These are phyloP conservation scores for Mentha longifolia DNA, from an alignment of 257 asterid species.

Conservation along the genomic window DNA sequence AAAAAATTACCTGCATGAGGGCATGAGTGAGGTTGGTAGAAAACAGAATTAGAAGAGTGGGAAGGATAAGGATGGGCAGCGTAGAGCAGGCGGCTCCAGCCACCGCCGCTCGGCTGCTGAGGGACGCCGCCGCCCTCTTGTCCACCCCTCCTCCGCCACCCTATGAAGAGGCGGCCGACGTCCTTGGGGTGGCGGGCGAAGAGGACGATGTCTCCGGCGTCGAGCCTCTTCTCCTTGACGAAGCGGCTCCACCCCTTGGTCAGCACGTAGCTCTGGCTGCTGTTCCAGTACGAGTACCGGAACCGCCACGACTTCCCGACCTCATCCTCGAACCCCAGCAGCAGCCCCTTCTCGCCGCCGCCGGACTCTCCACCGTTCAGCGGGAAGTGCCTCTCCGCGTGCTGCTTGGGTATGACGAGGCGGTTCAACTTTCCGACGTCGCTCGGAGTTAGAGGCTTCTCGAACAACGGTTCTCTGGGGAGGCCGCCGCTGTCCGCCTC, in stretches of 20 bases:
- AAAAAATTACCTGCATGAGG: slow-evolving; percentile 67
- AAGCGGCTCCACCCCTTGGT: slow-evolving; percentile 97
- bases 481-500: slow-evolving; percentile 8
- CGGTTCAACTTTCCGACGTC: slow-evolving; percentile 97
- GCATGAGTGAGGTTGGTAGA: slow-evolving; percentile 56
- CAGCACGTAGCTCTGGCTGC: too few relatives aligned
- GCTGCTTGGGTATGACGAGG: slow-evolving; percentile 86
- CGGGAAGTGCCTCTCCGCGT: slow-evolving; percentile 86
- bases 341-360: slow-evolving; percentile 48
- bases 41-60: slow-evolving; percentile 38
- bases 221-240: slow-evolving; percentile 80
- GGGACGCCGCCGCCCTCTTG: not conserved
- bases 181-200: slow-evolving; percentile 68
- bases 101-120: slow-evolving; percentile 23
- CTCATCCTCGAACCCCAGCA: slow-evolving; percentile 80
- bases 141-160: slow-evolving; percentile 62
- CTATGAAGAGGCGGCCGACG: slow-evolving; percentile 62
- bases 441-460: slow-evolving; percentile 87
- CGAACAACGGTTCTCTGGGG: slow-evolving; percentile 63
- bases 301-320: slow-evolving; percentile 76
- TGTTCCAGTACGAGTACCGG: slow-evolving; percentile 88
- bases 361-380: slow-evolving; percentile 39
- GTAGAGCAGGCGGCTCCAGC: slow-evolving; percentile 38
- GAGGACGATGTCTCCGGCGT: slow-evolving; percentile 79
- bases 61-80: slow-evolving; percentile 52